These are phyloP conservation scores for Beauveria asiatica DNA, from an alignment of 2,329 filamentous ascomycete species.

Conservation along the genomic window DNA sequence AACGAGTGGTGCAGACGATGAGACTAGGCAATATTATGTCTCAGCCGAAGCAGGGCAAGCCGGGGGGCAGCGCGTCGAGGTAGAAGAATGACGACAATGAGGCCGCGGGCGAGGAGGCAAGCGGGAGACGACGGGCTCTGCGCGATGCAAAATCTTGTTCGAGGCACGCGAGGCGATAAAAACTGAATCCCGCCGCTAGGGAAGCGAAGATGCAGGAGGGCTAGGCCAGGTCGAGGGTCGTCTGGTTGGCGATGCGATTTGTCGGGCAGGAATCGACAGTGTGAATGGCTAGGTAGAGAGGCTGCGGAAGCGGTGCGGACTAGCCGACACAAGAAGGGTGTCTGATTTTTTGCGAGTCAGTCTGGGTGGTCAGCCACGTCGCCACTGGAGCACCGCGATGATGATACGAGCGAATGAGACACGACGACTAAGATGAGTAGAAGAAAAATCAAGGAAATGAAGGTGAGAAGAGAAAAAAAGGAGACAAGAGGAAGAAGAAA, in stretches of 20 bases:
- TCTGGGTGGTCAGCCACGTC: conserved; percentile 10
- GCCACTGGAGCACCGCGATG: background rate
- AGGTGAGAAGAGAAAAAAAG: background rate
- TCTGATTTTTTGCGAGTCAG: conserved; percentile 10
- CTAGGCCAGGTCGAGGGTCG: background rate
- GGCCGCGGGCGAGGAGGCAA: background rate
- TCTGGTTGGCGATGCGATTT: conserved; percentile 5
- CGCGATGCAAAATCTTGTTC: conserved; percentile 1
- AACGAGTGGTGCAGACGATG: conserved; percentile 4
- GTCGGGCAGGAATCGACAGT: conserved; percentile 1
- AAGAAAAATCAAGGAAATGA: background rate
- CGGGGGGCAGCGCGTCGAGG: background rate
- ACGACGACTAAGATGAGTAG: background rate
- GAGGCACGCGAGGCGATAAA: background rate
- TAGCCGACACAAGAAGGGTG: conserved; percentile 6
- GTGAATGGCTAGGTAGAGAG: background rate
- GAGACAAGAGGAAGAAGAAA: background rate
- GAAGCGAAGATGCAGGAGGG: conserved; percentile 5
- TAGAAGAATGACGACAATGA: background rate
- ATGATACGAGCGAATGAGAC: conserved; percentile 1
- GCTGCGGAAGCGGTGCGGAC: conserved; percentile 2
- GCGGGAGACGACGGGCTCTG: background rate
- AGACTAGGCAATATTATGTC: conserved; percentile 8
- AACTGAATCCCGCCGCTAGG: conserved; percentile 7
- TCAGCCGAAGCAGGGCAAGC: background rate